Percentiles rank a stretch among this genome's conserved stretches.
phyloP scores from a whole-genome alignment of 2,329 filamentous ascomycete genomes.

The Aspergillus piperis region DNA sequence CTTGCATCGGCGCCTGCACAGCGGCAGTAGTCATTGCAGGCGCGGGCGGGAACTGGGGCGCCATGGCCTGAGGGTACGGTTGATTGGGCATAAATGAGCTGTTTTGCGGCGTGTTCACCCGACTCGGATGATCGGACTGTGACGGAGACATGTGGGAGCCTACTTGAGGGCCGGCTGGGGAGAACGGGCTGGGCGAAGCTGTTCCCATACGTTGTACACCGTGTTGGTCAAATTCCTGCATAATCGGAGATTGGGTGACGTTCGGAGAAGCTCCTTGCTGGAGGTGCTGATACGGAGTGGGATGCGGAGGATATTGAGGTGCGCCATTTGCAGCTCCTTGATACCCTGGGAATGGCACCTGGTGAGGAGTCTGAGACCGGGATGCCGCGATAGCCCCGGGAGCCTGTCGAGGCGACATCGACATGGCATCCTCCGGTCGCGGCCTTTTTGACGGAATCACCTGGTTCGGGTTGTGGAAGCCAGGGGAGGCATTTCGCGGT shows the following conservation, averaged over 20 bases:
- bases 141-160: conserved; percentile 72
- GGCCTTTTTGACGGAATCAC: conserved; percentile 89
- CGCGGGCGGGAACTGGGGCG: conserved; percentile 45
- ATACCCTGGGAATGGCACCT: conserved; percentile 70
- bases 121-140: conserved; percentile 70
- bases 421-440: conserved; percentile 80
- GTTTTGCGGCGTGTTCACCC: conserved; percentile 69
- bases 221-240: conserved; percentile 69
- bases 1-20: conserved; percentile 46
- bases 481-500: conserved; percentile 79
- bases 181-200: conserved; percentile 88
- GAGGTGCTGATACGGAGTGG: conserved; percentile 76
- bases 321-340: conserved; percentile 64
- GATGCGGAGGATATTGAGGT: conserved; percentile 61
- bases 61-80: conserved; percentile 42
- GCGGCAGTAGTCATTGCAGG: conserved; percentile 43
- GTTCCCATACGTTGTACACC: conserved; percentile 81
- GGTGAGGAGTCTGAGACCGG: conserved; percentile 89
- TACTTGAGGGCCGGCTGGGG: conserved; percentile 72
- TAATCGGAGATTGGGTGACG: conserved; percentile 88
- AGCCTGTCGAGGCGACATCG: conserved; percentile 76
- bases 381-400: conserved; percentile 74
- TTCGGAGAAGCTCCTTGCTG: conserved; percentile 78
- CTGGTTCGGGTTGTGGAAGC: conserved; percentile 75
- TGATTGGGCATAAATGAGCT: conserved; percentile 64